phyloP scores from a whole-genome alignment of 306 rosid genomes.

The Fagus sylvatica region DNA sequence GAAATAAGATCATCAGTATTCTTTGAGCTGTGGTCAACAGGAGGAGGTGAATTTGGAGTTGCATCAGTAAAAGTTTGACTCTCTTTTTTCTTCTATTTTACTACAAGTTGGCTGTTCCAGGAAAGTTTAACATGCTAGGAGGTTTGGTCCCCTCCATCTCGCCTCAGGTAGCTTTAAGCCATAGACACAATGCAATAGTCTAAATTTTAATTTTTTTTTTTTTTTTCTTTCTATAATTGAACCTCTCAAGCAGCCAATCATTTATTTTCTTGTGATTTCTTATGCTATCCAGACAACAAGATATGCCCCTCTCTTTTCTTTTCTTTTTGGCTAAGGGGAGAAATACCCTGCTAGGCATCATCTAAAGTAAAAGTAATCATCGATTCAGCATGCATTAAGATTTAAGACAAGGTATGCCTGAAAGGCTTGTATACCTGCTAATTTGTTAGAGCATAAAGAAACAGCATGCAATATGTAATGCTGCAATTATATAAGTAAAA shows the following conservation, averaged over 20 bases:
- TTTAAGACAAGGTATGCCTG: background rate
- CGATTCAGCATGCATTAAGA: background rate
- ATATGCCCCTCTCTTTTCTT: too few species aligned
- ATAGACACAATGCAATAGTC: background rate
- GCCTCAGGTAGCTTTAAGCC: background rate
- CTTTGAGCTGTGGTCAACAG: background rate
- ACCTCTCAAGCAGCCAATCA: background rate
- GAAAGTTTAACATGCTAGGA: background rate
- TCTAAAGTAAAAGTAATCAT: background rate
- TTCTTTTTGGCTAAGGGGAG: too few species aligned
- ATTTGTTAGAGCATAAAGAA: background rate
- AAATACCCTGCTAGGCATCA: too few species aligned
- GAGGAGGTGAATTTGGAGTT: background rate
- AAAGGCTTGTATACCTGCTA: background rate
- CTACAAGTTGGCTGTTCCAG: background rate
- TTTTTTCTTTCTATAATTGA: background rate
- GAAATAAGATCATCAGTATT: background rate
- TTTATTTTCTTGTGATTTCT: background rate
- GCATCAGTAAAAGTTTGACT: background rate
- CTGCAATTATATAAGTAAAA: too few species aligned
- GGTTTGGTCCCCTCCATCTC: background rate
- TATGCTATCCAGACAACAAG: background rate
- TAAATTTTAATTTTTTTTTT: background rate
- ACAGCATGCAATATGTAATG: too few species aligned
- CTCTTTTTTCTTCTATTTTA: background rate